Base-by-base conservation (phyloP, 495 filamentous ascomycete genomes). In the Trichoderma gamsii region DNA sequence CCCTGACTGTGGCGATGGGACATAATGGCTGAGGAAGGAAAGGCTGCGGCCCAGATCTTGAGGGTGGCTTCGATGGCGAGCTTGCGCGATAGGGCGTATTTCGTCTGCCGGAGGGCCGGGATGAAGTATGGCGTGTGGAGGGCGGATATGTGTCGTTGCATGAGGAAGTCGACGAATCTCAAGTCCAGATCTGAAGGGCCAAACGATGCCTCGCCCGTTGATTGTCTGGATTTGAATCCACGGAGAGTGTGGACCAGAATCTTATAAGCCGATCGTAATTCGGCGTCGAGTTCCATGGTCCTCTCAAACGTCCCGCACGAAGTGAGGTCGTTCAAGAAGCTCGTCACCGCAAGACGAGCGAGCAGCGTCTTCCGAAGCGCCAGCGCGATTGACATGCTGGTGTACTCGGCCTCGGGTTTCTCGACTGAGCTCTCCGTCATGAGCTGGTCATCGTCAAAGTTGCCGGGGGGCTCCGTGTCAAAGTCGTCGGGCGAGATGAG, bases 101-200 rank as follows among this genome's bases (percentile, higher is more conserved):
- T 72, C 0, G 81, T 79, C 64, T 83, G 76, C 29, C 71, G 72
- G 8, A 77, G 70, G 0, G 79, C 74, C n/a, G 69, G 66, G 16
- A 63, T 65, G 38, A 80, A 72, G 72, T 77, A 81, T 1, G 79
- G 76, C 21, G 75, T 70, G 65, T 82, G 82, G 11, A 83, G 70
- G 3, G 82, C 81, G 68, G 89, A 73, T 69, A 89, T 83, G 74
- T 84, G 87, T 64, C 86, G 85, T 21, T 84, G 77, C 16, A 78
- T 77, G 63, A 76, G 72, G 49, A 80, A 72, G 64, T 80, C 80
- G 0, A 78, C 73, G 12, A 81, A 41, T 16, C 76, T 78, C 1
- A 77, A 70, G 46, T 79, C 76, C 52, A 78, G 79, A 21, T 74
- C 52, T 0, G 77, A 79, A 38, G 56, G 56, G 25, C 8, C 56